Evolutionary conservation across 1,139 yeast species (phyloP).

Genomic region (Meyerozyma elateridarum): DNA sequence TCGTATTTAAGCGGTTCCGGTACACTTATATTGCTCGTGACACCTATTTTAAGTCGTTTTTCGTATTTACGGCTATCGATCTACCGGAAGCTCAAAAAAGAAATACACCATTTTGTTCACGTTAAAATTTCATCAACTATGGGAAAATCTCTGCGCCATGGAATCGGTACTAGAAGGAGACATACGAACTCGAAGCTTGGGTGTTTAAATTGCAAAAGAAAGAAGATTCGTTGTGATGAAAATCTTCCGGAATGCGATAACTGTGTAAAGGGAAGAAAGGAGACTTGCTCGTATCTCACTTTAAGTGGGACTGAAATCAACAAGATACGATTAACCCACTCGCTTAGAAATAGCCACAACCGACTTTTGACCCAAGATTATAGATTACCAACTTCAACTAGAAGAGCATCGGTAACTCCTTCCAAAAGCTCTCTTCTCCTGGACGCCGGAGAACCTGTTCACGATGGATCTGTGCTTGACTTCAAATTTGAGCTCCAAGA

Average conservation of each 20-base stretch:
- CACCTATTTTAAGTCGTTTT: too few species aligned
- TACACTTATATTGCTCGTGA: too few species aligned
- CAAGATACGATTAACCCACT: conserved; percentile 25
- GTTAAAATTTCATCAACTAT: too few species aligned
- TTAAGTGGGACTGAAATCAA: conserved; percentile 22
- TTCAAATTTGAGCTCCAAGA: conserved; percentile 22
- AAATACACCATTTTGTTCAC: too few species aligned
- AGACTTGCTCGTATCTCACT: conserved; percentile 30
- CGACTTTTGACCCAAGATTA: conserved; percentile 23
- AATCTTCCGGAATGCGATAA: conserved; percentile 37
- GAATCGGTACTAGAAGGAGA: conserved; percentile 19
- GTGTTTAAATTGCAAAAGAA: conserved; percentile 39
- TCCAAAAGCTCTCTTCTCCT: not conserved
- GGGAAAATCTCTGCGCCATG: too few species aligned
- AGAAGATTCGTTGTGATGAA: conserved; percentile 47
- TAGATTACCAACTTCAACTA: conserved; percentile 25
- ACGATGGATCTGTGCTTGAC: conserved; percentile 12
- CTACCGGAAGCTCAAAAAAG: too few species aligned
- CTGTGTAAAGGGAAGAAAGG: conserved; percentile 30
- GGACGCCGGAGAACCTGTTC: not conserved
- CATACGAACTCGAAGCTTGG: conserved; percentile 44
- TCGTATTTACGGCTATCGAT: too few species aligned
- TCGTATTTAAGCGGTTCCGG: too few species aligned
- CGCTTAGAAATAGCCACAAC: conserved; percentile 27
- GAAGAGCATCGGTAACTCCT: not conserved